These are phyloP conservation scores for Talaromyces rugulosus DNA, from an alignment of 2,329 filamentous ascomycete genomes.

Conservation along the genomic window DNA sequence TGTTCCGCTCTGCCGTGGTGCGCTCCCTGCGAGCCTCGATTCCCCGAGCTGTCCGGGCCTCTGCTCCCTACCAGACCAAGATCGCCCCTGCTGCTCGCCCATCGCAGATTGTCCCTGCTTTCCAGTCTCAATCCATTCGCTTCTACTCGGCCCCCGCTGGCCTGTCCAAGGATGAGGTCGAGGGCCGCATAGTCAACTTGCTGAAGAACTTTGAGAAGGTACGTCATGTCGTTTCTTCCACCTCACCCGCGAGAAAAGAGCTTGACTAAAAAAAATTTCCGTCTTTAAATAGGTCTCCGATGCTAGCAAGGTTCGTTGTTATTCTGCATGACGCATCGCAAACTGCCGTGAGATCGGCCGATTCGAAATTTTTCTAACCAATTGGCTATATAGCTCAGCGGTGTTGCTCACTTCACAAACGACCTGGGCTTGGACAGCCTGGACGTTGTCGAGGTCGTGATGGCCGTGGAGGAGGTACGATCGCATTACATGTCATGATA, in stretches of 20 bases:
- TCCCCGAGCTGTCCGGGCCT: slow-evolving; percentile 50
- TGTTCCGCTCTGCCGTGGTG: slow-evolving; percentile 87
- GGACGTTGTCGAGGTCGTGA: slow-evolving; percentile 98
- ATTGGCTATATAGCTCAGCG: slow-evolving; percentile 62
- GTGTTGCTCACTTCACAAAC: slow-evolving; percentile 86
- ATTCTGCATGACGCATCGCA: neutral
- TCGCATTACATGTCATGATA: neutral
- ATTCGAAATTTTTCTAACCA: slow-evolving; percentile 19
- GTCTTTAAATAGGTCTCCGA: slow-evolving; percentile 29
- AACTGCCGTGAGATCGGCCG: neutral
- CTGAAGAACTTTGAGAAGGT: slow-evolving; percentile 98
- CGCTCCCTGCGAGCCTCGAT: slow-evolving; percentile 63
- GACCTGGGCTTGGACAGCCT: slow-evolving; percentile 95
- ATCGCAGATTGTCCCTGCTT: slow-evolving; percentile 58
- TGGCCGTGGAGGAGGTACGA: slow-evolving; percentile 95
- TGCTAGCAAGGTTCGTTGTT: slow-evolving; percentile 35
- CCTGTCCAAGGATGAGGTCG: slow-evolving; percentile 77
- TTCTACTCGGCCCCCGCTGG: slow-evolving; percentile 81
- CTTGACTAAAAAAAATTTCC: neutral
- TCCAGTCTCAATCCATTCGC: slow-evolving; percentile 66
- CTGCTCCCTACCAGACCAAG: slow-evolving; percentile 57
- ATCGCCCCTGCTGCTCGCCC: slow-evolving; percentile 59
- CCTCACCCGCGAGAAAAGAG: neutral
- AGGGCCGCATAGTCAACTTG: slow-evolving; percentile 87
- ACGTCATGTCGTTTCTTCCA: slow-evolving; percentile 25